Conservation (phyloP, 2,329 filamentous ascomycete genomes). For the Elsinoe batatas region DNA sequence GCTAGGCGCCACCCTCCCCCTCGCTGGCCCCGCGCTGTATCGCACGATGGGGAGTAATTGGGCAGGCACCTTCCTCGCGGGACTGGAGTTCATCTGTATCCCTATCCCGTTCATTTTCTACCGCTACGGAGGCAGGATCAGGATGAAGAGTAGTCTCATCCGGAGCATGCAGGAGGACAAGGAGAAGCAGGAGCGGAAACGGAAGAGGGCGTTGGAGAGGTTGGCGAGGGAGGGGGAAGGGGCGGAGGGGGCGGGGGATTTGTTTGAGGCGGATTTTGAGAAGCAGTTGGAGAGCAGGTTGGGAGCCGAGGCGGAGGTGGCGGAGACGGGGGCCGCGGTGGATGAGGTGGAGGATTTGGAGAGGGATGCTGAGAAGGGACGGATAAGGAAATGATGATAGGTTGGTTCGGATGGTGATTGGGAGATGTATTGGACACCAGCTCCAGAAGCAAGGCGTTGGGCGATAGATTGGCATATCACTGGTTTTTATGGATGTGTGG, state of each 20-base stretch:
- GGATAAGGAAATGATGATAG: background rate
- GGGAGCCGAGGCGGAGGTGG: conserved; percentile 29
- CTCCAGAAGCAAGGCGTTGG: conserved; percentile 1
- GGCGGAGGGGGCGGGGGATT: conserved; percentile 18
- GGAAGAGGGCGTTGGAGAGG: conserved; percentile 25
- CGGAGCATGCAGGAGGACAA: conserved; percentile 39
- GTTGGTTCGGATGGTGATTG: background rate
- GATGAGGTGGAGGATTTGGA: conserved; percentile 20
- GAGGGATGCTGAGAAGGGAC: conserved; percentile 19
- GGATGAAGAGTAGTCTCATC: conserved; percentile 47
- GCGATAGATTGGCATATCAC: background rate
- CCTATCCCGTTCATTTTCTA: conserved; percentile 78
- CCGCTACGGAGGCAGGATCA: conserved; percentile 46
- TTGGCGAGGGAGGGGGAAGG: conserved; percentile 16
- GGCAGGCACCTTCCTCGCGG: conserved; percentile 65
- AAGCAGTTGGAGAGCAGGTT: conserved; percentile 21
- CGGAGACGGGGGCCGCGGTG: conserved; percentile 30
- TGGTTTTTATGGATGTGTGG: no score
- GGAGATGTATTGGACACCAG: background rate
- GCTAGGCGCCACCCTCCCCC: conserved; percentile 66
- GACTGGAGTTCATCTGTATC: conserved; percentile 63
- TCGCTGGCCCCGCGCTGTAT: conserved; percentile 68
- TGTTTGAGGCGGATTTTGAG: conserved; percentile 33
- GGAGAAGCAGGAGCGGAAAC: conserved; percentile 36
- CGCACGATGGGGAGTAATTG: conserved; percentile 59